phyloP scores from a whole-genome alignment of 2,329 filamentous ascomycete genomes.

The Pestalotiopsis sp. region DNA sequence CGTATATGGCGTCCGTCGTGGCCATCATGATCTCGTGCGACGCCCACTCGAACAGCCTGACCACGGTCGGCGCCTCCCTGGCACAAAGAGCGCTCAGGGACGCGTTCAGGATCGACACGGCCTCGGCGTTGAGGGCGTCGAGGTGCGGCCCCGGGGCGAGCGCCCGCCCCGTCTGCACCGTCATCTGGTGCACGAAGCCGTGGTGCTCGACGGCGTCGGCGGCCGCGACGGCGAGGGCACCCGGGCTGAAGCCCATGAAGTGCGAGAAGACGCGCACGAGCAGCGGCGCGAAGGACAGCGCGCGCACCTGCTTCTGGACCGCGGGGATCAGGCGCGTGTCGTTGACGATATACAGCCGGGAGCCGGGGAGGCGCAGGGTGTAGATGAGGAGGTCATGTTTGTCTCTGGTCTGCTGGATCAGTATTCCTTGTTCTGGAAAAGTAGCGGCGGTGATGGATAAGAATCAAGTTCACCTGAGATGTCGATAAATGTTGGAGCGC shows the following conservation, averaged over 20 bases:
- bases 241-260: conserved; percentile 13
- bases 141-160: conserved; percentile 12
- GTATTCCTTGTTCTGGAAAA: background rate
- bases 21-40: conserved; percentile 15
- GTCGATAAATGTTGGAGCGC: background rate
- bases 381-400: background rate
- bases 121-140: conserved; percentile 9
- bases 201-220: conserved; percentile 10
- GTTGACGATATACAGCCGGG: conserved; percentile 15
- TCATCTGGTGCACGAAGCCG: conserved; percentile 12
- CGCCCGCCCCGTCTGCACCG: background rate
- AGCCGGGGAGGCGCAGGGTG: conserved; percentile 2
- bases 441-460: too few relatives aligned
- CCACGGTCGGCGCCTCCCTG: background rate
- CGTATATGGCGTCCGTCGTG: conserved; percentile 12
- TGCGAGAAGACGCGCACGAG: conserved; percentile 7
- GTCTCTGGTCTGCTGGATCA: background rate
- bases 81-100: background rate
- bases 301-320: conserved; percentile 9
- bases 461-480: background rate
- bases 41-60: conserved; percentile 11
- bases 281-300: conserved; percentile 9
- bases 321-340: conserved; percentile 11
- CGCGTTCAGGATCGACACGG: conserved; percentile 4
- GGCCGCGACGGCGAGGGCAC: conserved; percentile 1